Evolutionary conservation across 2,329 filamentous ascomycete species (phyloP).

Genomic region (Pseudogymnoascus sp.): DNA sequence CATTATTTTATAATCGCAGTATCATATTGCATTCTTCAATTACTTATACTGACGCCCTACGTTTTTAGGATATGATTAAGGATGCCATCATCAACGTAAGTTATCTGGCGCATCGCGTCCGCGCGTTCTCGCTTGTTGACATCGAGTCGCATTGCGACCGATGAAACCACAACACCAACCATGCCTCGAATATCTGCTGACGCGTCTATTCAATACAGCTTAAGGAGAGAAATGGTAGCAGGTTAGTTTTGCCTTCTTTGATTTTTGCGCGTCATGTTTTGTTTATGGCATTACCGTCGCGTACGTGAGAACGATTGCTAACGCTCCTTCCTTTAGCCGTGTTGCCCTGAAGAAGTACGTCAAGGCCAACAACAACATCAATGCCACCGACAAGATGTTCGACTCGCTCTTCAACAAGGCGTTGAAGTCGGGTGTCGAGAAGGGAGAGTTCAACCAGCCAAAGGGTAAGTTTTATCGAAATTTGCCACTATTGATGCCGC

Average conservation of each 20-base stretch:
- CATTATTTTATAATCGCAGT: background rate
- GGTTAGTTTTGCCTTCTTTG: conserved; percentile 45
- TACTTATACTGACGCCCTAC: background rate
- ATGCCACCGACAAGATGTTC: conserved; percentile 51
- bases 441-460: conserved; percentile 61
- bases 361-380: conserved; percentile 62
- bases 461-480: conserved; percentile 55
- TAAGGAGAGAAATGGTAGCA: conserved; percentile 65
- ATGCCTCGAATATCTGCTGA: conserved; percentile 25
- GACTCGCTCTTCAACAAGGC: conserved; percentile 66
- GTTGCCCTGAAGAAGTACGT: conserved; percentile 73
- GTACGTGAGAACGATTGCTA: conserved; percentile 24
- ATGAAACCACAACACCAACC: conserved; percentile 13
- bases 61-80: conserved; percentile 57
- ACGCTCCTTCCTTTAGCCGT: conserved; percentile 40
- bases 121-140: conserved; percentile 19
- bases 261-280: conserved; percentile 11
- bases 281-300: conserved; percentile 6
- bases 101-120: conserved; percentile 45
- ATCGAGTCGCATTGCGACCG: conserved; percentile 15
- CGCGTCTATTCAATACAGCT: conserved; percentile 43
- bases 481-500: background rate
- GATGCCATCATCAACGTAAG: conserved; percentile 65
- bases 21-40: background rate
- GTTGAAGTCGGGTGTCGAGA: conserved; percentile 60